phyloP scores from a whole-genome alignment of 495 filamentous ascomycete species.

The Aspergillus sparsus region DNA sequence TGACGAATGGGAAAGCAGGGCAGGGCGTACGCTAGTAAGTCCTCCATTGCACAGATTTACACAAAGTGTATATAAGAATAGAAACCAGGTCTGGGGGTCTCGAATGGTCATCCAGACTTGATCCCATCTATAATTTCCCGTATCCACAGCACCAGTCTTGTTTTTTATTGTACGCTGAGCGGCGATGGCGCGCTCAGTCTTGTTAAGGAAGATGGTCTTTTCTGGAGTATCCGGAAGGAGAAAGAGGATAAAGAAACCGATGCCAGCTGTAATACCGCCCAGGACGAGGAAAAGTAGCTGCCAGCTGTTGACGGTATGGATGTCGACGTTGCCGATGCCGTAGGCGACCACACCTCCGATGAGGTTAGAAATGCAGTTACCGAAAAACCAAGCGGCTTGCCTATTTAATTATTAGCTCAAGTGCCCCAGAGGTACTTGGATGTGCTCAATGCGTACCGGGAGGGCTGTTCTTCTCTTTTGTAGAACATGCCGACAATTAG shows the following conservation, averaged over 20 bases:
- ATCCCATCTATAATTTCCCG: constrained; percentile 57
- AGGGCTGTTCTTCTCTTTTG: constrained; percentile 51
- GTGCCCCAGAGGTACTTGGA: background rate
- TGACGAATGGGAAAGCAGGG: background rate
- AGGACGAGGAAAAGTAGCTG: constrained; percentile 45
- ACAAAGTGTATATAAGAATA: constrained; percentile 41
- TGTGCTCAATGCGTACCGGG: constrained; percentile 34
- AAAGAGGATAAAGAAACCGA: constrained; percentile 41
- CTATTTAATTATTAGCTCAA: constrained; percentile 29
- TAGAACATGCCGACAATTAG: constrained; percentile 60
- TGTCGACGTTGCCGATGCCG: constrained; percentile 54
- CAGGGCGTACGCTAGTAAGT: constrained; percentile 35
- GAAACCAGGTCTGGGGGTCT: constrained; percentile 54
- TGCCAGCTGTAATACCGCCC: constrained; percentile 41
- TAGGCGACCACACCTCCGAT: constrained; percentile 59
- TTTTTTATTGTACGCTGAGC: constrained; percentile 60
- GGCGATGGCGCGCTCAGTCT: constrained; percentile 51
- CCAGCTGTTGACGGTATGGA: constrained; percentile 43
- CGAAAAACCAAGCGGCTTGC: constrained; percentile 42
- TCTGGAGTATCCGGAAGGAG: constrained; percentile 53
- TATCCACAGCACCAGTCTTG: constrained; percentile 58
- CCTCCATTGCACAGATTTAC: constrained; percentile 50
- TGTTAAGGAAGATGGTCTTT: constrained; percentile 47
- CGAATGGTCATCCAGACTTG: constrained; percentile 54
- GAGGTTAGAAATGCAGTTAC: constrained; percentile 45